Evolutionary conservation across 108 stramenopile genomes (phyloP), one percentile per base, ranked within the genome.

Genomic region (Nannochloropsis salina): DNA sequence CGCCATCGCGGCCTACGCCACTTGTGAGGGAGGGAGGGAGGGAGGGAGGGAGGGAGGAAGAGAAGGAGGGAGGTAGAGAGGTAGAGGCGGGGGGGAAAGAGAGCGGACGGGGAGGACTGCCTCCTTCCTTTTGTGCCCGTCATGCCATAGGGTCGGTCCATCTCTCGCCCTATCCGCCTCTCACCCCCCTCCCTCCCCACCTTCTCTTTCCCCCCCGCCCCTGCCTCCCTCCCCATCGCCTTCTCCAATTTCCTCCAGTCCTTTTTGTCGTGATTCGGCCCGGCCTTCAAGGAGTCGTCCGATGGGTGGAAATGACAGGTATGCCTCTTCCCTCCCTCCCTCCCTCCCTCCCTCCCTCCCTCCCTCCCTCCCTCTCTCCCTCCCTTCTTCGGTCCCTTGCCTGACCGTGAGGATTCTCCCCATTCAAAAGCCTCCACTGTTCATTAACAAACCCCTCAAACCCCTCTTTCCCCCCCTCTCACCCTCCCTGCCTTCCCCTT

Each of bases 271-370:
- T n/a, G 2, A n/a, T 74, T n/a, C 61, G 61, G 20, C 61, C 61
- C 20, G 61, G 20, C 61, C 61, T 74, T 5, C 61, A 74, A 5
- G 61, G 20, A 15, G 61, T 74, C 61, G 61, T 74, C 61, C 15
- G 61, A 74, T 74, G 61, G 61, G 61, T 74, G 20, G 61, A 74
- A n/a, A 74, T 74, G 61, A 3, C 61, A 74, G 47, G 47, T 51
- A 51, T 12, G 47, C 12, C 47, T 12, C 47, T 12, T 51, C 47
- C 47, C 47, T 51, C 47, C 47, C 47, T 51, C 47, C 47, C 47
- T 51, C 47, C 47, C 47, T 51, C 47, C 9, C 47, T 51, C 47
- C 9, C 47, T 51, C 47, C 9, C 47, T 51, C 47, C 9, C 47
- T 51, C 47, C 9, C 47, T 51, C 47, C 9, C 47, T 51, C 47